Evolutionary conservation across 208 protist genomes (phyloP), one percentile per base, ranked within the genome.

Genomic region (Trypanosoma avium): DNA sequence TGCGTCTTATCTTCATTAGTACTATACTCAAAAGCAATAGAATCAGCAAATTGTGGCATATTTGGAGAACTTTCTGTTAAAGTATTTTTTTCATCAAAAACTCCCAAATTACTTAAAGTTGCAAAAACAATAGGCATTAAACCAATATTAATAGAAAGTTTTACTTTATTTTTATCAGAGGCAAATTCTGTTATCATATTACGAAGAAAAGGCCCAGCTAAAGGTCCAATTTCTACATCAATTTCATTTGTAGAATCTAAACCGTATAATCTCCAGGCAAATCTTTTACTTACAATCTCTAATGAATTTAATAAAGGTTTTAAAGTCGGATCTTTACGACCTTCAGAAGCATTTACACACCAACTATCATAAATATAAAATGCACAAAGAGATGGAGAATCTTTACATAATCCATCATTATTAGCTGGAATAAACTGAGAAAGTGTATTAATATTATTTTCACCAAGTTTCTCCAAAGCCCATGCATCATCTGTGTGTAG

Each of bases 221-320:
- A 50, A 19, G 61, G 61, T 3, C 61, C 61, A 13, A 67, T 67
- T n/a, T 15, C 19, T 32, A 19, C 10, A n/a, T 60, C 53, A 2
- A 32, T 12, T 1, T 56, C 15, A 50, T 58, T 49, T 4, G 19
- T 10, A 5, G 52, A 27, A 22, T 67, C 36, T 3, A 57, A 36
- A 32, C 61, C 61, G 21, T 67, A 67, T 10, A 67, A 52, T 10
- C 61, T 49, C 61, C 61, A 67, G 10, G 57, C 21, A 49, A 67
- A 48, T 10, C 61, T 49, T 12, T 35, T 45, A 29, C 29, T 59
- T 6, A 67, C 19, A n/a, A 27, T 29, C 30, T 52, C 38, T 26
- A 59, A n/a, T 15, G 29, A 10, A 12, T 13, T 19, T 9, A 59
- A 19, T 3, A 67, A 21, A 15, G 61, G 61, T n/a, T 59, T 26